Evolutionary conservation across 116 monocot species (phyloP).

Genomic region (Phalaenopsis hybrid): DNA sequence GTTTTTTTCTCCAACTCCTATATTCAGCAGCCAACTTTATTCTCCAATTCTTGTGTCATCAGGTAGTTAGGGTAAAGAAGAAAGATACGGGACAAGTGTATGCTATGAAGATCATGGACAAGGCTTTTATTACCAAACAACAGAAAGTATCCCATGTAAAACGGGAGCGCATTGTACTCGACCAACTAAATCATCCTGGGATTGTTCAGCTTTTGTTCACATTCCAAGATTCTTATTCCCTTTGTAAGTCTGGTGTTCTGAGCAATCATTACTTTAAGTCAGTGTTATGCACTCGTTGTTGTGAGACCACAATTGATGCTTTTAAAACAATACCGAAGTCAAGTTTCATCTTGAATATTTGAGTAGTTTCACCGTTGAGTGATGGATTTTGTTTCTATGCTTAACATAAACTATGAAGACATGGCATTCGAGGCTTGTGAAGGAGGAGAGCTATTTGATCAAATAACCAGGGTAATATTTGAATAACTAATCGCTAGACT

Average conservation of each 20-base stretch:
- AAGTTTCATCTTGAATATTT: neutral
- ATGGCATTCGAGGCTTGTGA: conserved; percentile 97
- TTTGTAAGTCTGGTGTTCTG: conserved; percentile 48
- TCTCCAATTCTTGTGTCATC: neutral
- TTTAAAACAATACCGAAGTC: neutral
- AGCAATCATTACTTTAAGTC: neutral
- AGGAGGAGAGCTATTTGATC: conserved; percentile 96
- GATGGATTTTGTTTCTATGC: neutral
- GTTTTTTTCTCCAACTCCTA: neutral
- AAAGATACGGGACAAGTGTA: conserved; percentile 76
- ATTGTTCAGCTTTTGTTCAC: conserved; percentile 79
- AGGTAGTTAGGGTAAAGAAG: conserved; percentile 91
- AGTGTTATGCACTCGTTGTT: neutral
- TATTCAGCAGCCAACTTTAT: neutral
- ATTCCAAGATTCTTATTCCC: conserved; percentile 78
- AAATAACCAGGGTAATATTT: conserved; percentile 67
- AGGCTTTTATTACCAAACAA: conserved; percentile 89
- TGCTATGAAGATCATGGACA: conserved; percentile 99
- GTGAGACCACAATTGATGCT: neutral
- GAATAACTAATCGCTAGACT: neutral
- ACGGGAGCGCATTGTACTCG: conserved; percentile 85
- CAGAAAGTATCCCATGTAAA: conserved; percentile 79
- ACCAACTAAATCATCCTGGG: conserved; percentile 95
- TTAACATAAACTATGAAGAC: conserved; percentile 36
- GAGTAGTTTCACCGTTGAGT: neutral